Evolutionary conservation across 78 protist species (phyloP).

Genomic region (Isochrysis galbana): DNA sequence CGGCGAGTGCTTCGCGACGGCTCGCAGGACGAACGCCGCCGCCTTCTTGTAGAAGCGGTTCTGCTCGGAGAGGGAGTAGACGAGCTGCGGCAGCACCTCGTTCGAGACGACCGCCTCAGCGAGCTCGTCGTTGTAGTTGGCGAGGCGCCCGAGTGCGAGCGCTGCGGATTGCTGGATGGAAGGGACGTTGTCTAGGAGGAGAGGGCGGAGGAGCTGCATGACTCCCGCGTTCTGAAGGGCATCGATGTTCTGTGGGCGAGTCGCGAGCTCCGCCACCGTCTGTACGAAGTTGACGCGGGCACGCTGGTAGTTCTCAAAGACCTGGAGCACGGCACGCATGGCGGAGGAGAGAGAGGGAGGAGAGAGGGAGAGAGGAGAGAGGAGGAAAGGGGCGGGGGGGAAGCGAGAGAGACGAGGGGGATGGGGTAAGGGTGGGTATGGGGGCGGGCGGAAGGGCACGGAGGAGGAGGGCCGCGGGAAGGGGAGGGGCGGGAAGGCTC

Average conservation of each 20-base stretch:
- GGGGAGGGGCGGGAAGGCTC: no score
- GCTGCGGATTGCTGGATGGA: conserved; percentile 76
- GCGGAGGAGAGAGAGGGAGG: no score
- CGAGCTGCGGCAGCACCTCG: conserved; percentile 87
- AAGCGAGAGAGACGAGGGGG: no score
- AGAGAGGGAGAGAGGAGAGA: no score
- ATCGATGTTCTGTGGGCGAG: conserved; percentile 82
- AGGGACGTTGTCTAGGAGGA: conserved; percentile 84
- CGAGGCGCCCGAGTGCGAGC: conserved; percentile 85
- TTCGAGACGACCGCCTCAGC: conserved; percentile 85
- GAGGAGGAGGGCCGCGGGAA: no score
- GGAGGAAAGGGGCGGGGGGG: no score
- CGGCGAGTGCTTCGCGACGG: conserved; percentile 86
- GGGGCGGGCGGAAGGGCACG: no score
- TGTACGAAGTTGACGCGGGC: conserved; percentile 84
- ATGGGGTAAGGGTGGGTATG: no score
- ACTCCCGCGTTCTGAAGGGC: conserved; percentile 80
- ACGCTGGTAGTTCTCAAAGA: conserved; percentile 81
- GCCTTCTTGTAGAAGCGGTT: conserved; percentile 87
- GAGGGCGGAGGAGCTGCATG: conserved; percentile 82
- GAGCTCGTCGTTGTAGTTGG: conserved; percentile 79
- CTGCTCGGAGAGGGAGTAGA: conserved; percentile 78
- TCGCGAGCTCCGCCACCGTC: conserved; percentile 82
- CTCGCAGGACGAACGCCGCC: conserved; percentile 83
- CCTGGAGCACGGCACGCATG: conserved; percentile 68